Base-by-base conservation (phyloP, 169 alveolate species). In the Cryptosporidium viatorum region DNA sequence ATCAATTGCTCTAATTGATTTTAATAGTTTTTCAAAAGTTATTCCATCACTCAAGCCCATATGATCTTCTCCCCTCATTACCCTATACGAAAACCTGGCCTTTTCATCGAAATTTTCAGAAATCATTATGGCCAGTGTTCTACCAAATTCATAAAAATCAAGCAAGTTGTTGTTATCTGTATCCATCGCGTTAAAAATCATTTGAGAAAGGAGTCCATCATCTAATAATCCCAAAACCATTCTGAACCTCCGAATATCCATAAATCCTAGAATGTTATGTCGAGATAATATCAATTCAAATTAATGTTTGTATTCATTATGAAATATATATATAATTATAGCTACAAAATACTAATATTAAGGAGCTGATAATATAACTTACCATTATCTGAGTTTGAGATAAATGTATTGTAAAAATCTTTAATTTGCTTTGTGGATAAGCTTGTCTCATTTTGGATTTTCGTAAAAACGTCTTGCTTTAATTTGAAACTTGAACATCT, bases 161-260 rank as follows among this genome's bases (percentile, higher is more conserved):
- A 94, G 84, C 71, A 74, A 84, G 2, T 91, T 95, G 84, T 94
- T 95, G 18, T 85, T 91, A 74, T 94, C 85, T 37, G 55, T 31
- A 65, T 94, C 97, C 71, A 94, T 94, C 6, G 97, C 97, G 51
- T 84, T 89, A 70, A 94, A 94, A 69, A 94, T 93, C 94, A 75
- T 85, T 75, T 69, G 91, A 41, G 55, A 91, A 51, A 41, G 94
- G 26, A 80, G 59, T 8, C 69, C 89, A 62, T 80, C 80, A 65
- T 31, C 92, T 87, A 9, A 69, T 50, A 65, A 73, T 84, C 58
- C 94, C 84, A 84, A 85, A 43, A 69, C 84, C 62, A 55, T 80
- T 85, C 84, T 73, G 80, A 91, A 91, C 73, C 35, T 86, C 18
- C n/a, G 65, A 26, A 84, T 85, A 68, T 55, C 48, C 69, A 80